These are phyloP conservation scores for Asparagopsis taxiformis DNA, from an alignment of 31 red algal species.

Conservation along the genomic window DNA sequence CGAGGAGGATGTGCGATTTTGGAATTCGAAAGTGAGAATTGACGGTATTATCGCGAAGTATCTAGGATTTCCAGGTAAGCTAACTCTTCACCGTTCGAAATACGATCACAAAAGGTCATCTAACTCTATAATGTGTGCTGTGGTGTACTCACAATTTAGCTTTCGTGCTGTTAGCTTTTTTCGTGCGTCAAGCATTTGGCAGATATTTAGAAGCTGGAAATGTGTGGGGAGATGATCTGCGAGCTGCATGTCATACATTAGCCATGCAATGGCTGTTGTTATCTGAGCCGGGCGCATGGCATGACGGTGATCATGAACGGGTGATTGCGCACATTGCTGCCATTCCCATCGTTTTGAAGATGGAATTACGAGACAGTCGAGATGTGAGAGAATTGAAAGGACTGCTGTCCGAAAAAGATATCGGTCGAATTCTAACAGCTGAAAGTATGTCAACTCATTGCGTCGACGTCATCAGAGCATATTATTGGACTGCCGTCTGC, in stretches of 20 bases:
- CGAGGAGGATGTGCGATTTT: neutral
- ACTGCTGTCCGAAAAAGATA: slow-evolving; percentile 29
- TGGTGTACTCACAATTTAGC: slow-evolving; percentile 5
- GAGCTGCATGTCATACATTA: slow-evolving; percentile 25
- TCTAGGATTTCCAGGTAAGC: neutral
- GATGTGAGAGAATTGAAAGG: slow-evolving; percentile 39
- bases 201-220: slow-evolving; percentile 21
- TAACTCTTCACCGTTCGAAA: neutral
- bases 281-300: slow-evolving; percentile 7
- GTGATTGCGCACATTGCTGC: slow-evolving; percentile 37
- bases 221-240: slow-evolving; percentile 31
- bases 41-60: neutral
- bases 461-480: slow-evolving; percentile 32
- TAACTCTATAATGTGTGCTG: neutral
- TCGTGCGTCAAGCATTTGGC: slow-evolving; percentile 26
- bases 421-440: slow-evolving; percentile 26
- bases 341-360: slow-evolving; percentile 43
- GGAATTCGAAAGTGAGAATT: neutral
- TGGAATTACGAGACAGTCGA: slow-evolving; percentile 28
- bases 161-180: slow-evolving; percentile 42
- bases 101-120: neutral
- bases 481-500: slow-evolving; percentile 11
- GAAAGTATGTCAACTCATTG: slow-evolving; percentile 27
- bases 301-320: slow-evolving; percentile 41
- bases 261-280: slow-evolving; percentile 11